phyloP scores from a whole-genome alignment of 495 filamentous ascomycete species.

The Penicillium pulvis region DNA sequence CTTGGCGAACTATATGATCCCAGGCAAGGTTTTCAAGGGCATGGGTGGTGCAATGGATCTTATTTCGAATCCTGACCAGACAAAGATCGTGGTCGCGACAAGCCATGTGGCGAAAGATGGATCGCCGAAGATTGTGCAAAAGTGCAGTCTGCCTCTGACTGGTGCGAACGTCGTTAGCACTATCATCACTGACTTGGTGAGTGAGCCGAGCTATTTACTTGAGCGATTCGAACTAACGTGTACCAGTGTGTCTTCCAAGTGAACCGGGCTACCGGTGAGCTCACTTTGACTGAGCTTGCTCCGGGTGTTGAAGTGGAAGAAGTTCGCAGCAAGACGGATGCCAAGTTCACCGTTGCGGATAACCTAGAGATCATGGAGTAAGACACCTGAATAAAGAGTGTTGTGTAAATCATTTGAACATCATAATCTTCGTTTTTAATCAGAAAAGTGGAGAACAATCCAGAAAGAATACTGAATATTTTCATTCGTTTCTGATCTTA shows the following conservation, averaged over 20 bases:
- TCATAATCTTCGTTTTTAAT: too few species aligned
- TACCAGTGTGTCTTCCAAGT: slow-evolving; percentile 80
- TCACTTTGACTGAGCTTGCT: slow-evolving; percentile 82
- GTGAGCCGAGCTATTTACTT: slow-evolving; percentile 23
- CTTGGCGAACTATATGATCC: slow-evolving; percentile 89
- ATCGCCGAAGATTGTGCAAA: slow-evolving; percentile 80
- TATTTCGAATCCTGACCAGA: slow-evolving; percentile 78
- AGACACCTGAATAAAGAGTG: slow-evolving; percentile 8
- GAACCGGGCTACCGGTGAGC: slow-evolving; percentile 68
- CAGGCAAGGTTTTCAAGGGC: slow-evolving; percentile 87
- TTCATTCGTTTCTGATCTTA: too few species aligned
- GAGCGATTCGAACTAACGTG: neutral
- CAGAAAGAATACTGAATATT: too few species aligned
- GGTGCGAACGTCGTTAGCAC: slow-evolving; percentile 81
- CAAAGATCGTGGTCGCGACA: slow-evolving; percentile 91
- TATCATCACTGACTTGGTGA: slow-evolving; percentile 88
- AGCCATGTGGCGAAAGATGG: slow-evolving; percentile 92
- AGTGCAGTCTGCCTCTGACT: slow-evolving; percentile 84
- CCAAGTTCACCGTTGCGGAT: slow-evolving; percentile 71
- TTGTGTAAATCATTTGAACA: neutral
- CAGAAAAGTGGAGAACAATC: too few species aligned
- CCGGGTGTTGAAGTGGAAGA: slow-evolving; percentile 84
- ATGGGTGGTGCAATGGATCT: slow-evolving; percentile 97
- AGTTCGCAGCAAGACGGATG: slow-evolving; percentile 81
- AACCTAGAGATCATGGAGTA: slow-evolving; percentile 76